phyloP scores from a whole-genome alignment of 805 yeast species.

The Candida pseudoglaebosa region DNA sequence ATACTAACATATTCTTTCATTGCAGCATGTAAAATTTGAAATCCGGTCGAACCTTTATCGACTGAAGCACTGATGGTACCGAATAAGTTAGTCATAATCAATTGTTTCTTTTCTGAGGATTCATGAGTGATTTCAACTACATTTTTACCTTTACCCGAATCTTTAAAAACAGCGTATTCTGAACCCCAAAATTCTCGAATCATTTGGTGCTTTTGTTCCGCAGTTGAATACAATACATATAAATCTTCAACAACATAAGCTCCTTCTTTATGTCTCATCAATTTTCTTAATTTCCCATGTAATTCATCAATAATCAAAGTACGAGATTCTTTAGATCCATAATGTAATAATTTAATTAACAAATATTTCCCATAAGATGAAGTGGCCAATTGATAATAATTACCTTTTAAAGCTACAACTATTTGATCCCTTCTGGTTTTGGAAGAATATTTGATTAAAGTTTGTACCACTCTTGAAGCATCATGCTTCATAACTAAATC shows the following conservation, averaged over 20 bases:
- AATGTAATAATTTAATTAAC: constrained; percentile 82
- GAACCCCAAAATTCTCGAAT: constrained; percentile 96
- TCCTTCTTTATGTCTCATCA: constrained; percentile 97
- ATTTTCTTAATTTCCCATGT: constrained; percentile 85
- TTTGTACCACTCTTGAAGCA: constrained; percentile 93
- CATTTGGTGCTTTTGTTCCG: constrained; percentile 85
- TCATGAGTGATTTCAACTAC: constrained; percentile 64
- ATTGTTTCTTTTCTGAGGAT: constrained; percentile 71
- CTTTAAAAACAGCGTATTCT: constrained; percentile 86
- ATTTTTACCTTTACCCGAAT: constrained; percentile 58
- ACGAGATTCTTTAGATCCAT: constrained; percentile 82
- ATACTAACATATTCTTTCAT: constrained; percentile 84
- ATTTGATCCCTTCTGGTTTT: constrained; percentile 74
- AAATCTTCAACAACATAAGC: constrained; percentile 96
- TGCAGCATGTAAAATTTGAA: constrained; percentile 93
- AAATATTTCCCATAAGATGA: constrained; percentile 92
- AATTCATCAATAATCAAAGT: constrained; percentile 74
- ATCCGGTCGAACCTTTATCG: constrained; percentile 93
- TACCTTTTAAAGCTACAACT: constrained; percentile 65
- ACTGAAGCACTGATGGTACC: constrained; percentile 88
- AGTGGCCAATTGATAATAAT: constrained; percentile 78
- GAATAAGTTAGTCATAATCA: constrained; percentile 68
- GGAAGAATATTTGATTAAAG: constrained; percentile 80
- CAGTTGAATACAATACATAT: constrained; percentile 76
- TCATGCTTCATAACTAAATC: constrained; percentile 94